Percentiles rank a stretch among this genome's conserved stretches.
Conservation (phyloP, 1,284 basidiomycete species). For the Ceratobasidium sp. region DNA sequence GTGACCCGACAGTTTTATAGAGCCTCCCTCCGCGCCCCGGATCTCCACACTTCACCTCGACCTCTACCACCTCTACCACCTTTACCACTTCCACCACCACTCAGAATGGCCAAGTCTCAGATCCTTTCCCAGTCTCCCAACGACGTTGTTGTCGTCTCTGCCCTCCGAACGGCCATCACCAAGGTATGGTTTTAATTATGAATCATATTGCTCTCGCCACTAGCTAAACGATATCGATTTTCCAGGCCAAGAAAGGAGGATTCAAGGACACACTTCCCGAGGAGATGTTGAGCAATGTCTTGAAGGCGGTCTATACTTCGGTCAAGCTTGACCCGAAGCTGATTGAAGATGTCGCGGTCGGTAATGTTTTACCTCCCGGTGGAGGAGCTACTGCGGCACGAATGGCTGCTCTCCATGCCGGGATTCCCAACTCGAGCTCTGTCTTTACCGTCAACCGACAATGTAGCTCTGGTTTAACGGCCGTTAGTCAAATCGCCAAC, state of each 20-base stretch:
- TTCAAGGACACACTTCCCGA: conserved; percentile 96
- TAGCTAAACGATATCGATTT: no score
- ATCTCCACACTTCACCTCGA: conserved; percentile 8
- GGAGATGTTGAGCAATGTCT: conserved; percentile 87
- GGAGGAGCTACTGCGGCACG: conserved; percentile 93
- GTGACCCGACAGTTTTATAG: conserved; percentile 23
- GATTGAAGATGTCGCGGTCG: conserved; percentile 92
- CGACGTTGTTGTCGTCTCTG: conserved; percentile 92
- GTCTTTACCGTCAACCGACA: conserved; percentile 95
- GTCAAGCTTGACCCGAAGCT: conserved; percentile 81
- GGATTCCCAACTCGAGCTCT: conserved; percentile 86
- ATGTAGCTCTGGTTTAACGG: conserved; percentile 93
- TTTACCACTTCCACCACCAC: background rate
- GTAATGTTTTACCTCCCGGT: conserved; percentile 93
- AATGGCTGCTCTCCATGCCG: conserved; percentile 94
- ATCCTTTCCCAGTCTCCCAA: conserved; percentile 73
- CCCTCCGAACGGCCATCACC: conserved; percentile 91
- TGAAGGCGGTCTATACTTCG: conserved; percentile 78
- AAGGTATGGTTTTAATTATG: conserved; percentile 68
- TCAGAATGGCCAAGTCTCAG: conserved; percentile 61
- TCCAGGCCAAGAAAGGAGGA: conserved; percentile 87
- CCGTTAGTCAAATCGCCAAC: conserved; percentile 92
- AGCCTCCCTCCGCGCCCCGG: background rate
- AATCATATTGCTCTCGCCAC: background rate
- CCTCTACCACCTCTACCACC: conserved; percentile 4